Evolutionary conservation across 805 yeast species (phyloP), one percentile per base, ranked within the genome.

Genomic region (Torulaspora quercuum): DNA sequence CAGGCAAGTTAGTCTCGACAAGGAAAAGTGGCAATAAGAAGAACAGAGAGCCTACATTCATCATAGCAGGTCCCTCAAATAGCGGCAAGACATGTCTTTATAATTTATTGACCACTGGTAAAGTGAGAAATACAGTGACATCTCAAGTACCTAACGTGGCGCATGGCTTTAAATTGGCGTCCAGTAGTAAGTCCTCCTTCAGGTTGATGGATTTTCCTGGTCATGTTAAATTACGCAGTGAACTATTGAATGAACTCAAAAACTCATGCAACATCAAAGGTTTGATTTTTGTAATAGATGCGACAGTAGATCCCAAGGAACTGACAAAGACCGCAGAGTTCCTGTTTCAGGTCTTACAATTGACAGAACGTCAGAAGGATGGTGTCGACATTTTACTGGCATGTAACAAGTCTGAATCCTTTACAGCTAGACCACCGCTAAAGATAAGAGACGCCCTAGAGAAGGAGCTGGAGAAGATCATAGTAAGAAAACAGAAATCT

Each of bases 141-240:
- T 74, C 82, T 0, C 75, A 73, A 42, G 73, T 68, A 34, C 67
- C 73, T n/a, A 74, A 67, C 50, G 39, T 53, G 15, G 59, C 62
- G 5, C 64, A 59, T 6, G 45, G 51, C 7, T 61, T 68, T 35
- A 48, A 55, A 32, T 48, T 77, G n/a, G 53, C 62, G 5, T 62
- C 62, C 3, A 55, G 43, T 6, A 64, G 45, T 31, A 63, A 53
- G 48, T 69, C 59, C 40, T 61, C 52, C 38, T 72, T 65, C 52
- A 75, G 71, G 43, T 58, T 89, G 25, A 70, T 82, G 34, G 97
- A 90, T 53, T 78, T 78, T 44, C 98, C 98, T 2, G 96, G 97
- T n/a, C 88, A 83, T 62, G 64, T 73, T 37, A 87, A 86, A 60
- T 75, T 89, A 48, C 75, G 73, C 36, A 74, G 76, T 39, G 64